Evolutionary conservation across 129 eudicot species (phyloP).

Genomic region (Flaveria bidentis): DNA sequence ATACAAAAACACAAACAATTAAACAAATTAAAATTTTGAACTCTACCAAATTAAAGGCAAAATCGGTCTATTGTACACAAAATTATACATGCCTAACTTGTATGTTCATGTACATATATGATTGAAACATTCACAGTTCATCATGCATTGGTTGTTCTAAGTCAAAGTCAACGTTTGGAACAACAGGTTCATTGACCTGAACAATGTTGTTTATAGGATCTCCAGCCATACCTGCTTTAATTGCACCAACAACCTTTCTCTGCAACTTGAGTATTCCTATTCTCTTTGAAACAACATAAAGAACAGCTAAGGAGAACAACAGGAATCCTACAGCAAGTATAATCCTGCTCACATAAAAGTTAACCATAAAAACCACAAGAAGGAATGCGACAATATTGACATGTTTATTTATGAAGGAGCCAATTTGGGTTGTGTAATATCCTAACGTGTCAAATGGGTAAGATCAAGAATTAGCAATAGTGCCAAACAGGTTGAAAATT

Average conservation of each 20-base stretch:
- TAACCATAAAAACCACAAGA: not conserved
- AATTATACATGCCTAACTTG: conserved; percentile 28
- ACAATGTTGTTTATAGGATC: conserved; percentile 46
- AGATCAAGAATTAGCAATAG: not conserved
- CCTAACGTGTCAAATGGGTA: not conserved
- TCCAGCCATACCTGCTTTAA: conserved; percentile 75
- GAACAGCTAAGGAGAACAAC: conserved; percentile 70
- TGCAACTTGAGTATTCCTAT: conserved; percentile 83
- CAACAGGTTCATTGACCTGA: conserved; percentile 44
- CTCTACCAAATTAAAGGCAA: conserved; percentile 20
- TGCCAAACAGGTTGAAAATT: not conserved
- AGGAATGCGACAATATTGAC: conserved; percentile 8
- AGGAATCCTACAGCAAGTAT: conserved; percentile 62
- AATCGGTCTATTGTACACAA: conserved; percentile 21
- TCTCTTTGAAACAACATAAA: conserved; percentile 84
- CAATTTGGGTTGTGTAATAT: not conserved
- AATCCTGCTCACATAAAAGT: conserved; percentile 52
- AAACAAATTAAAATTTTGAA: not conserved
- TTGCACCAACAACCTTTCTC: conserved; percentile 58
- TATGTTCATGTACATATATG: conserved; percentile 5
- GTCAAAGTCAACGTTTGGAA: conserved; percentile 45
- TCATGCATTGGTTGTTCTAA: conserved; percentile 73
- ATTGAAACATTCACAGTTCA: conserved; percentile 58
- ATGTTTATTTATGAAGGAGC: not conserved
- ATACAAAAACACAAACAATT: conserved; percentile 13